Evolutionary conservation across 805 yeast genomes (phyloP).

Genomic region (Ogataea philodendri): DNA sequence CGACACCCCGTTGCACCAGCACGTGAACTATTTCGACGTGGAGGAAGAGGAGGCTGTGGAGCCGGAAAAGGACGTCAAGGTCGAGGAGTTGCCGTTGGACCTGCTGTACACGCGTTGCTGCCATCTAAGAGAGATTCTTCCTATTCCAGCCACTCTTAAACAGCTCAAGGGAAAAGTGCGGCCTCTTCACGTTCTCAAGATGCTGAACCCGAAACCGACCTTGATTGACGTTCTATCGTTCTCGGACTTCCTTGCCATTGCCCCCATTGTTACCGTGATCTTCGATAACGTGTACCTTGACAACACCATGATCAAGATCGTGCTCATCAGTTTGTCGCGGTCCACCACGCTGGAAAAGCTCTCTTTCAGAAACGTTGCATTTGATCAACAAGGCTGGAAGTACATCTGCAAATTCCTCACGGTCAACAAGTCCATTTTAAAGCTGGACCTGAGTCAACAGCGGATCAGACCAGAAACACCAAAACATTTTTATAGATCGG

Average conservation of each 20-base stretch:
- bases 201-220: slow-evolving; percentile 58
- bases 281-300: slow-evolving; percentile 57
- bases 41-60: slow-evolving; percentile 8
- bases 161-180: slow-evolving; percentile 50
- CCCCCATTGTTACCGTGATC: slow-evolving; percentile 53
- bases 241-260: slow-evolving; percentile 55
- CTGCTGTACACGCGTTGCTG: slow-evolving; percentile 50
- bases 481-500: slow-evolving; percentile 37
- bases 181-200: slow-evolving; percentile 53
- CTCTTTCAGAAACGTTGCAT: slow-evolving; percentile 54
- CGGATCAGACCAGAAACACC: slow-evolving; percentile 46
- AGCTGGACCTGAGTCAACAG: slow-evolving; percentile 58
- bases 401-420: slow-evolving; percentile 48
- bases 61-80: slow-evolving; percentile 13
- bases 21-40: slow-evolving; percentile 33
- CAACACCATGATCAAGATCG: slow-evolving; percentile 50
- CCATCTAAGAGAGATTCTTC: slow-evolving; percentile 47
- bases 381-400: slow-evolving; percentile 51
- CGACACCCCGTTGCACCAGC: slow-evolving; percentile 65
- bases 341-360: slow-evolving; percentile 48
- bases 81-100: slow-evolving; percentile 41
- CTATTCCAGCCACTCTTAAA: slow-evolving; percentile 51
- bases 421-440: slow-evolving; percentile 42
- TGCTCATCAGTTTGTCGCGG: slow-evolving; percentile 44
- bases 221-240: slow-evolving; percentile 55